Conservation (phyloP, 192 early-diverging fungal species). For the Umbelopsis sp. region DNA sequence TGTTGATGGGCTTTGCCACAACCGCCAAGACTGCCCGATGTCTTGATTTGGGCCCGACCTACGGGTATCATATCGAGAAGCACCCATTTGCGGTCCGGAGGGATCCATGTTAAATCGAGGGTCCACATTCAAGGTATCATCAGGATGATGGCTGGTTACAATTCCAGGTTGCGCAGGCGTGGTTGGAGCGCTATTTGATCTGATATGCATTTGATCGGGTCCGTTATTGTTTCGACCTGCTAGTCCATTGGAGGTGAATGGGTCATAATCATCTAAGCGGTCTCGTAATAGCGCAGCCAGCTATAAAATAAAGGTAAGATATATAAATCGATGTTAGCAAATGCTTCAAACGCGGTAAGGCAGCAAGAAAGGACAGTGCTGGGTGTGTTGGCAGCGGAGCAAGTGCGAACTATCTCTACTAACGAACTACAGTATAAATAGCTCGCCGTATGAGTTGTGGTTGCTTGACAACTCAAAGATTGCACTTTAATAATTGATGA, state of each 20-base stretch:
- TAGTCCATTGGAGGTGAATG: constrained; percentile 5
- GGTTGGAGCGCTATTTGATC: constrained; percentile 16
- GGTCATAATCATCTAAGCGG: constrained; percentile 18
- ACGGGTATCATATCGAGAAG: background rate
- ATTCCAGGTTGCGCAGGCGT: background rate
- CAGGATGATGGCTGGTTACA: background rate
- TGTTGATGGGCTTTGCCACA: background rate
- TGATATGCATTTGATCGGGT: constrained; percentile 13
- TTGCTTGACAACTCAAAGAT: too few species aligned
- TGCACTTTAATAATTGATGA: too few species aligned
- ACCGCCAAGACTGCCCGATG: background rate
- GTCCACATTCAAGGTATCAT: background rate
- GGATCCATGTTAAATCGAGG: background rate
- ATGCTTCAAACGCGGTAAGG: too few species aligned
- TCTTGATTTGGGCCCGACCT: background rate
- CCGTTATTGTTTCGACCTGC: background rate
- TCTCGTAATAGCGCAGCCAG: constrained; percentile 8
- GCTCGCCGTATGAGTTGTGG: too few species aligned
- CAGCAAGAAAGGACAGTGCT: too few species aligned
- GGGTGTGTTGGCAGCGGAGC: too few species aligned
- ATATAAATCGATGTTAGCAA: background rate
- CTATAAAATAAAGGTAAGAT: background rate
- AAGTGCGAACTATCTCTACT: too few species aligned
- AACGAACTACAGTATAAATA: too few species aligned
- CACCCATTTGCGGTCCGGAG: background rate